Percentiles rank a stretch among this genome's conserved stretches.
Evolutionary conservation across 345 rosid genomes (phyloP).

Genomic region (Dovyalis caffra): DNA sequence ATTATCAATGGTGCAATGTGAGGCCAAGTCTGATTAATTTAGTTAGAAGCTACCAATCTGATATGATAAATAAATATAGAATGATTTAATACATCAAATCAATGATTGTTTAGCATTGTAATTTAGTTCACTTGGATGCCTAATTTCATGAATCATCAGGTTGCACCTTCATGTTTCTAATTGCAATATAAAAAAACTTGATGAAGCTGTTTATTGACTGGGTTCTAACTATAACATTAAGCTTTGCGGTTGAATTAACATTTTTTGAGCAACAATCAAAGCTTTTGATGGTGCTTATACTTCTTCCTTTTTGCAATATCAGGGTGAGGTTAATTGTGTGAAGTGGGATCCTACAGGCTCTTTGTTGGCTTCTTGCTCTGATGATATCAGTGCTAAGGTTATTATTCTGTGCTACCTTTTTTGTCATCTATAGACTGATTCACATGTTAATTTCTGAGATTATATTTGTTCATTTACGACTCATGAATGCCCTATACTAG

Average conservation of each 20-base stretch:
- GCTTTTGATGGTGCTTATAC: slow-evolving; percentile 16
- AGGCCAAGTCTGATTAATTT: background rate
- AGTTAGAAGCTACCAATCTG: background rate
- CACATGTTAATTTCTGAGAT: slow-evolving; percentile 4
- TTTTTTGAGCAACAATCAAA: background rate
- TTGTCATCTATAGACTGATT: background rate
- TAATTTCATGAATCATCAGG: background rate
- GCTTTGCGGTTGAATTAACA: background rate
- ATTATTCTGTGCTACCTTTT: background rate
- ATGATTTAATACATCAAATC: background rate
- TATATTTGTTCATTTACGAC: background rate
- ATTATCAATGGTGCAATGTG: background rate
- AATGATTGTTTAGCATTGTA: background rate
- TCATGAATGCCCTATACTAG: background rate
- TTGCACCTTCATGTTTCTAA: background rate
- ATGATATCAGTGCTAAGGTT: slow-evolving; percentile 96
- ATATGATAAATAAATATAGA: background rate
- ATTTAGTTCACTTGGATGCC: background rate
- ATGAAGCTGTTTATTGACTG: background rate
- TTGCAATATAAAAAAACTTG: background rate
- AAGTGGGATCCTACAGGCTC: slow-evolving; percentile 99
- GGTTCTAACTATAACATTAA: background rate
- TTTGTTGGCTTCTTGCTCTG: slow-evolving; percentile 94
- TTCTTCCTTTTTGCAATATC: slow-evolving; percentile 30
- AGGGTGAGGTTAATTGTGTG: slow-evolving; percentile 99